Evolutionary conservation across 768 basidiomycete genomes (phyloP).

Genomic region (Tylopilus vinaceipallidus): DNA sequence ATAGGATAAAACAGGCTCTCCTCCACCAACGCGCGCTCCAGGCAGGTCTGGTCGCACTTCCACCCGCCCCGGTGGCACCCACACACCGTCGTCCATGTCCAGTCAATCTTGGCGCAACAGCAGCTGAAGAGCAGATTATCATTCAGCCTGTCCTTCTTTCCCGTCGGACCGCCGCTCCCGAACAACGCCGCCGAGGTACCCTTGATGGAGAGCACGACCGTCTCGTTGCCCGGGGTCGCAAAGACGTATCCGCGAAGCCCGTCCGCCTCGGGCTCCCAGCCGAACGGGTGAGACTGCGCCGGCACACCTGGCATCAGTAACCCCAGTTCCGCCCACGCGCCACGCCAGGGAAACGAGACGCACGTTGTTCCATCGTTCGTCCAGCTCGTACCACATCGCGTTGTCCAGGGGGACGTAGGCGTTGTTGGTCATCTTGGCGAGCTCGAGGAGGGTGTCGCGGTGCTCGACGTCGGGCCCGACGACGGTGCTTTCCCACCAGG

Average conservation of each 20-base stretch:
- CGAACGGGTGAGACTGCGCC: constrained; percentile 60
- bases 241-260: constrained; percentile 93
- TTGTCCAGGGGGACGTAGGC: constrained; percentile 73
- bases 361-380: constrained; percentile 60
- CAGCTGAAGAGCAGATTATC: constrained; percentile 93
- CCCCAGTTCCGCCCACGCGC: not conserved
- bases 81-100: constrained; percentile 94
- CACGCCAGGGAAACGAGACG: not conserved
- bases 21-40: constrained; percentile 70
- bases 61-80: constrained; percentile 79
- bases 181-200: constrained; percentile 83
- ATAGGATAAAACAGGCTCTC: constrained; percentile 89
- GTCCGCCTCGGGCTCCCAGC: constrained; percentile 87
- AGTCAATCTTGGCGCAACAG: constrained; percentile 90
- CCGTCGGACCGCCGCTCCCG: constrained; percentile 79
- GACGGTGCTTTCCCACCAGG: constrained; percentile 78
- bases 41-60: constrained; percentile 78
- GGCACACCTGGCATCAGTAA: not conserved
- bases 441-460: constrained; percentile 68
- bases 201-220: constrained; percentile 87
- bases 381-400: constrained; percentile 75
- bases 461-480: constrained; percentile 73
- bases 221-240: constrained; percentile 77
- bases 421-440: constrained; percentile 96
- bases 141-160: constrained; percentile 88